phyloP scores from a whole-genome alignment of 352 stramenopile species.

The Globisporangium rhizosaccharum region DNA sequence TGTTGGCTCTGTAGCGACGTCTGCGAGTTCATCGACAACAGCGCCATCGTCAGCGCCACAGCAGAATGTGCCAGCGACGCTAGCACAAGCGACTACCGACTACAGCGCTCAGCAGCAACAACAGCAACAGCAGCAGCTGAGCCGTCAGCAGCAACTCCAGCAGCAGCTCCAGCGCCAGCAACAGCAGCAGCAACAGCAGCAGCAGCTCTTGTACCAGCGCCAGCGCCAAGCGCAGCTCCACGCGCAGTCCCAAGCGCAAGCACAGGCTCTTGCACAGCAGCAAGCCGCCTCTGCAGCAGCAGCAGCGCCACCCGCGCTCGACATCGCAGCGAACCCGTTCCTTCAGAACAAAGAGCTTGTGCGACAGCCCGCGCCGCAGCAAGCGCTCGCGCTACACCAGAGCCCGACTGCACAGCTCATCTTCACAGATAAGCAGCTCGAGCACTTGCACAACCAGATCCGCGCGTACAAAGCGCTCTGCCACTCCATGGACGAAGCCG shows the following conservation, averaged over 20 bases:
- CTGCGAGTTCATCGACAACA: neutral
- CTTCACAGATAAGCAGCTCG: slow-evolving; percentile 83
- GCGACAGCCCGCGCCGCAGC: slow-evolving; percentile 23
- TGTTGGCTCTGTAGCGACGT: too few species aligned
- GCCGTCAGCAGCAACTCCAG: neutral
- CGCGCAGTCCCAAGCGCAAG: slow-evolving; percentile 22
- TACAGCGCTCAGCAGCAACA: neutral
- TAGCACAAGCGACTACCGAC: neutral
- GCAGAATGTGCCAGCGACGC: neutral
- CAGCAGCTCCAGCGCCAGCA: neutral
- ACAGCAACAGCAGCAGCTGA: neutral
- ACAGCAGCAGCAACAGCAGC: slow-evolving; percentile 8
- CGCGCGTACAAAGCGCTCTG: slow-evolving; percentile 78
- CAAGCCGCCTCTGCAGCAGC: neutral
- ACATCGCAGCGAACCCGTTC: slow-evolving; percentile 54
- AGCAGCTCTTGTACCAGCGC: slow-evolving; percentile 12
- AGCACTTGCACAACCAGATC: slow-evolving; percentile 84
- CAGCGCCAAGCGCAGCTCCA: slow-evolving; percentile 25
- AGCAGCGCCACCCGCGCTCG: slow-evolving; percentile 19
- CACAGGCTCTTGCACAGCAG: slow-evolving; percentile 14
- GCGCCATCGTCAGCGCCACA: neutral
- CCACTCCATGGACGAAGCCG: slow-evolving; percentile 73
- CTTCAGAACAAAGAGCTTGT: slow-evolving; percentile 50
- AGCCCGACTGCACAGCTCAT: slow-evolving; percentile 39
- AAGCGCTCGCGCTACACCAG: slow-evolving; percentile 28